A percentile compares a stretch with the other conserved stretches of the same genome.
These are phyloP conservation scores for Thelephora aurantiotincta DNA, from an alignment of 768 basidiomycete genomes.

Conservation along the genomic window DNA sequence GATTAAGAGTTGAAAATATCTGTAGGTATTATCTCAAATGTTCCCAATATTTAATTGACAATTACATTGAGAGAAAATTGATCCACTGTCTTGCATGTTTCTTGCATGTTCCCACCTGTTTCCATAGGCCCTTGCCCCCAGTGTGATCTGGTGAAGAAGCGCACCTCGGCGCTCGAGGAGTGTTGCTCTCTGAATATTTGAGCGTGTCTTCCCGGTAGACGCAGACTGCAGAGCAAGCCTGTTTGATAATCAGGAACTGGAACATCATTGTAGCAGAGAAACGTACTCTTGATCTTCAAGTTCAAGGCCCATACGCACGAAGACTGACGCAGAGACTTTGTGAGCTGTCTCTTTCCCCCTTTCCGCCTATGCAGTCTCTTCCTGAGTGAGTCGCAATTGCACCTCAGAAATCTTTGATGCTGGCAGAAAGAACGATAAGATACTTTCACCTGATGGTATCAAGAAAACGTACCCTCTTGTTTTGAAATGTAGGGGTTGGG, in stretches of 20 bases:
- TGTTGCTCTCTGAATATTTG: neutral
- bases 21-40: too few relatives aligned
- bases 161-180: neutral
- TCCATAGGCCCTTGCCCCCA: too few relatives aligned
- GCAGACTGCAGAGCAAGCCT: neutral
- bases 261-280: too few relatives aligned
- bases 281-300: conserved; percentile 22
- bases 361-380: conserved; percentile 9
- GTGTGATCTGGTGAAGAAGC: neutral
- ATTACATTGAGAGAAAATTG: too few relatives aligned
- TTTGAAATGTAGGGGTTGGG: conserved; percentile 10
- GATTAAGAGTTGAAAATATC: too few relatives aligned
- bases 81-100: too few relatives aligned
- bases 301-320: conserved; percentile 18
- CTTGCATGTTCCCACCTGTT: too few relatives aligned
- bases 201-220: neutral
- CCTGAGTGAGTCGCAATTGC: conserved; percentile 12
- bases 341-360: neutral
- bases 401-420: conserved; percentile 8
- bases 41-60: too few relatives aligned
- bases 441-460: too few relatives aligned
- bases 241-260: too few relatives aligned
- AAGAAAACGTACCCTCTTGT: neutral
- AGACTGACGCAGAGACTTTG: conserved; percentile 10
- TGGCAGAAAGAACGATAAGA: neutral